Conservation (phyloP, 2,329 filamentous ascomycete genomes). For the Cladosporium sp. region DNA sequence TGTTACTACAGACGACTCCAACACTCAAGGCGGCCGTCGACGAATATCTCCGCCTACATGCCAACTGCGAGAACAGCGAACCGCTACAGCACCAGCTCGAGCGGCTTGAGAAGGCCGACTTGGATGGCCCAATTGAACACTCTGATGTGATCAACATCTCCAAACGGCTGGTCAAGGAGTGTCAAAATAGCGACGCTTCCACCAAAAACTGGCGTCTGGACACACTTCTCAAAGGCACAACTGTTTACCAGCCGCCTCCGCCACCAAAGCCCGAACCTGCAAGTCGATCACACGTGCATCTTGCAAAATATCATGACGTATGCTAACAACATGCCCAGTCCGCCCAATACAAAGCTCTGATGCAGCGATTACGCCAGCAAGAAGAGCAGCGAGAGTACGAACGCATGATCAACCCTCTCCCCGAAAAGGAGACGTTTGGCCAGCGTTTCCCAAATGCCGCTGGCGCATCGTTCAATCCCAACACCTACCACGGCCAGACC, state of each 20-base stretch:
- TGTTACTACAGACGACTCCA: slow-evolving; percentile 74
- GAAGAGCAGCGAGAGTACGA: slow-evolving; percentile 83
- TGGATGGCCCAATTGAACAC: slow-evolving; percentile 73
- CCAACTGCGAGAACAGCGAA: slow-evolving; percentile 17
- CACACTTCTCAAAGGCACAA: slow-evolving; percentile 69
- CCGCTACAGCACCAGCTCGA: slow-evolving; percentile 23
- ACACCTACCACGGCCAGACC: slow-evolving; percentile 35
- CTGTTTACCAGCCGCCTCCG: slow-evolving; percentile 76
- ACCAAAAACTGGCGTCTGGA: slow-evolving; percentile 59
- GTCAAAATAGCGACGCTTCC: slow-evolving; percentile 16
- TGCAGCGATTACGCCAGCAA: slow-evolving; percentile 79
- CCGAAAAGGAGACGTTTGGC: slow-evolving; percentile 59
- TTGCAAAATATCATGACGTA: not conserved
- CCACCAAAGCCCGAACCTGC: slow-evolving; percentile 77
- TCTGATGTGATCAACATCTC: slow-evolving; percentile 67
- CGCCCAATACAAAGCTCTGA: slow-evolving; percentile 80
- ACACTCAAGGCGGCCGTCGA: slow-evolving; percentile 65
- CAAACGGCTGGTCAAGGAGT: slow-evolving; percentile 48
- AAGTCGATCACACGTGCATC: slow-evolving; percentile 37
- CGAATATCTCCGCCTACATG: slow-evolving; percentile 29
- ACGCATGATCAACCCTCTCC: slow-evolving; percentile 69
- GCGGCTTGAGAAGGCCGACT: slow-evolving; percentile 31
- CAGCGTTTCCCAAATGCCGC: slow-evolving; percentile 59
- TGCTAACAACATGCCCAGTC: slow-evolving; percentile 53
- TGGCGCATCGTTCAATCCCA: slow-evolving; percentile 42